Evolutionary conservation across 2,329 filamentous ascomycete genomes (phyloP).

Genomic region (Colletotrichum truncatum): DNA sequence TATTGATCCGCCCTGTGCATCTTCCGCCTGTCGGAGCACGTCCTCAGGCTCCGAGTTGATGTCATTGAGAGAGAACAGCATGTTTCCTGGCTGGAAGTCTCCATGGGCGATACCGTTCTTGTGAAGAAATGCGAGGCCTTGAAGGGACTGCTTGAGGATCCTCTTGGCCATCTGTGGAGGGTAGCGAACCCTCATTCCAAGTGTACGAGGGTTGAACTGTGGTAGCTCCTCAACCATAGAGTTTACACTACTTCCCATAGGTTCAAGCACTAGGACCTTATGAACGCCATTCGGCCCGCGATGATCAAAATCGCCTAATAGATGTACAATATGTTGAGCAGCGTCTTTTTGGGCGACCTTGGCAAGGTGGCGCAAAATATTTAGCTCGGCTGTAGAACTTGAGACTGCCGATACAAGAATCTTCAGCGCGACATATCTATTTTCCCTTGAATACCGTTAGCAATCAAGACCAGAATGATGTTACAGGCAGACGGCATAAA

Average conservation of each 20-base stretch:
- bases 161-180: conserved; percentile 49
- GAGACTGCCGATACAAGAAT: no score
- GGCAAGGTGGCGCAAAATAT: no score
- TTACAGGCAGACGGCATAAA: no score
- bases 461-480: no score
- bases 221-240: conserved; percentile 38
- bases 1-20: conserved; percentile 31
- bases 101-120: conserved; percentile 48
- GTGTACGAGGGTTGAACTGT: conserved; percentile 38
- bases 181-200: conserved; percentile 42
- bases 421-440: no score
- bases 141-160: conserved; percentile 49
- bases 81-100: conserved; percentile 48
- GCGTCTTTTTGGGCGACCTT: no score
- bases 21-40: conserved; percentile 36
- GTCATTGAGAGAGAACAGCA: conserved; percentile 43
- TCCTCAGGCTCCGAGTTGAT: conserved; percentile 37
- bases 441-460: no score
- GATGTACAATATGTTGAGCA: no score
- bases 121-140: conserved; percentile 48
- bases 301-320: no score
- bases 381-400: no score
- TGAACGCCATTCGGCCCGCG: no score
- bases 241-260: neutral
- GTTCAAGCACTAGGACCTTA: no score